Conservation (phyloP, 441 rosid species). For the Erysimum pusillum region DNA sequence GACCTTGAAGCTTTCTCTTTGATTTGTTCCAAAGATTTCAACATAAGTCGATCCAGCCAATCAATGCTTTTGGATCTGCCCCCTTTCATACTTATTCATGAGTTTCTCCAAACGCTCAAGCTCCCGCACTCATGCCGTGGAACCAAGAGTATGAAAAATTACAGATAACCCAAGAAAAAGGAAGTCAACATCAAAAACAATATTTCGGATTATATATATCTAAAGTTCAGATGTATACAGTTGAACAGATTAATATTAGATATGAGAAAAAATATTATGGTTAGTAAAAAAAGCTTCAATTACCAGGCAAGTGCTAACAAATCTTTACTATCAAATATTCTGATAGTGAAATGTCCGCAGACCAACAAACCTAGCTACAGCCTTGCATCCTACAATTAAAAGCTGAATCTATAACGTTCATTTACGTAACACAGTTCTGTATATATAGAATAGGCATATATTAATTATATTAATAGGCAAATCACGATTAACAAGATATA, state of each 20-base stretch:
- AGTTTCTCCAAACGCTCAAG: no score
- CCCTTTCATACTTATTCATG: no score
- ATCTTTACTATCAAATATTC: slow-evolving; percentile 26
- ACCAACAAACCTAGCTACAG: slow-evolving; percentile 30
- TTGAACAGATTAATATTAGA: slow-evolving; percentile 13
- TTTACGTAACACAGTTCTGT: slow-evolving; percentile 5
- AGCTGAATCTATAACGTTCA: slow-evolving; percentile 18
- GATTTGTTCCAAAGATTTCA: slow-evolving; percentile 76
- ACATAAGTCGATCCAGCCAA: no score
- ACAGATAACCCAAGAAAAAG: no score
- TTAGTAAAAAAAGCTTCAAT: slow-evolving; percentile 23
- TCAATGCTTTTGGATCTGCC: no score
- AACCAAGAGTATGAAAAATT: no score
- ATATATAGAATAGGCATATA: slow-evolving; percentile 8
- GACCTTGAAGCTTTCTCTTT: slow-evolving; percentile 88
- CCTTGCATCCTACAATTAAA: slow-evolving; percentile 17
- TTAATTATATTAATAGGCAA: slow-evolving; percentile 9
- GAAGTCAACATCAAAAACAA: no score
- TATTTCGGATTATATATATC: no score
- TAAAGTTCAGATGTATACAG: no score
- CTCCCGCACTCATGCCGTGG: no score
- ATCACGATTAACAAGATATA: slow-evolving; percentile 5
- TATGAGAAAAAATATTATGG: background rate
- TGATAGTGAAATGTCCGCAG: background rate
- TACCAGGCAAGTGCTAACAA: slow-evolving; percentile 26